Percentiles rank a stretch among this genome's conserved stretches.
Evolutionary conservation across 2,329 filamentous ascomycete genomes (phyloP).

Genomic region (Chrysoporthe austroafricana): DNA sequence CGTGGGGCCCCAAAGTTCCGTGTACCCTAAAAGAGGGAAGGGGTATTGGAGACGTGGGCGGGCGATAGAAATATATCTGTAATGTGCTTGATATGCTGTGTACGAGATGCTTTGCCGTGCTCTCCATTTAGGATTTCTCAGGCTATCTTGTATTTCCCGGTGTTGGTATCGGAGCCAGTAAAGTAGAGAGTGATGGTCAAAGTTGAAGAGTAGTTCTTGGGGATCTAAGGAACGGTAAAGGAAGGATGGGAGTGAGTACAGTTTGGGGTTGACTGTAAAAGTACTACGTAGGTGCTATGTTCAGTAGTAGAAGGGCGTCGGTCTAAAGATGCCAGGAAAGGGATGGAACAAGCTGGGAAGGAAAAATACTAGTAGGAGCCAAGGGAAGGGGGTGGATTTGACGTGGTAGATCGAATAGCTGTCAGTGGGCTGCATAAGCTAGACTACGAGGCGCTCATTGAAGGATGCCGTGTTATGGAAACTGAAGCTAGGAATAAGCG

Average conservation of each 20-base stretch:
- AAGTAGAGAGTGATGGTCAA: not conserved
- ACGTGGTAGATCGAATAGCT: not conserved
- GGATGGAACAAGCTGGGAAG: not conserved
- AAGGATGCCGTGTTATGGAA: too few relatives aligned
- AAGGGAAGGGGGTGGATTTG: not conserved
- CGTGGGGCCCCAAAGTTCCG: too few relatives aligned
- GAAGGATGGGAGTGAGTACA: not conserved
- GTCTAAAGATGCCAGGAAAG: not conserved
- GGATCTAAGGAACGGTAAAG: not conserved
- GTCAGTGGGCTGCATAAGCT: too few relatives aligned
- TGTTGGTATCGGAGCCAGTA: not conserved
- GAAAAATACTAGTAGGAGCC: not conserved
- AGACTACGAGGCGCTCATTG: too few relatives aligned
- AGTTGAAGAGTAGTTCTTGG: not conserved
- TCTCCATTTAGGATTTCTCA: too few relatives aligned
- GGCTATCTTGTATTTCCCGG: too few relatives aligned
- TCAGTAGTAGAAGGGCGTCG: not conserved
- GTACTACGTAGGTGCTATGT: not conserved
- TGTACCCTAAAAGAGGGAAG: too few relatives aligned
- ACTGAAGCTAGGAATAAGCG: too few relatives aligned
- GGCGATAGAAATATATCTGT: too few relatives aligned
- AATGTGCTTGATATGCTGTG: too few relatives aligned
- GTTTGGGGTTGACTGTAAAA: not conserved
- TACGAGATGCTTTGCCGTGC: too few relatives aligned
- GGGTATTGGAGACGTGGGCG: too few relatives aligned